A percentile compares a stretch with the other conserved stretches of the same genome.
phyloP scores from a whole-genome alignment of 164 flowering plant genomes.

The Brasenia schreberi region DNA sequence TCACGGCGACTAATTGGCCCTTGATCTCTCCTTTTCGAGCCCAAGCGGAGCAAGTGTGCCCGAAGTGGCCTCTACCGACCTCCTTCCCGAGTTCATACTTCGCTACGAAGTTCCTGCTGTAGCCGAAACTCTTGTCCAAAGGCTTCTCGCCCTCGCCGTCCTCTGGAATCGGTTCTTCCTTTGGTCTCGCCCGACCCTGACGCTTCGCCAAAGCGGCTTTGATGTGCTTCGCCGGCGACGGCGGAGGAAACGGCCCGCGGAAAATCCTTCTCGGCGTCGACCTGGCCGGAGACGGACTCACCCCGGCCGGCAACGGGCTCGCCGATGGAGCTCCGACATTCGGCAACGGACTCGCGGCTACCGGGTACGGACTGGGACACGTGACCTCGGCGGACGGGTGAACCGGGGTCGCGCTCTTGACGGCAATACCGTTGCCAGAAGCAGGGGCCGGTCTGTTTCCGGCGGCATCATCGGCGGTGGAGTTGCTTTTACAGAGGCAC shows the following conservation, averaged over 20 bases:
- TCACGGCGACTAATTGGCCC: slow-evolving; percentile 71
- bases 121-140: slow-evolving; percentile 89
- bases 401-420: slow-evolving; percentile 23
- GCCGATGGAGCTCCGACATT: slow-evolving; percentile 11
- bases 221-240: slow-evolving; percentile 96
- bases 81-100: slow-evolving; percentile 93
- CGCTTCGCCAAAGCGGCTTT: slow-evolving; percentile 73
- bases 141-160: slow-evolving; percentile 38
- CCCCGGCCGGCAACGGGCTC: slow-evolving; percentile 70
- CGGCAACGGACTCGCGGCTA: slow-evolving; percentile 36
- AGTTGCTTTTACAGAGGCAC: slow-evolving; percentile 58
- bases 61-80: slow-evolving; percentile 96
- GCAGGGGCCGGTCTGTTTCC: slow-evolving; percentile 1
- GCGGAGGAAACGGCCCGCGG: slow-evolving; percentile 80
- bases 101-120: slow-evolving; percentile 64
- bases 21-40: slow-evolving; percentile 75
- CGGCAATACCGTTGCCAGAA: slow-evolving; percentile 13
- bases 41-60: slow-evolving; percentile 81
- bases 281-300: slow-evolving; percentile 63
- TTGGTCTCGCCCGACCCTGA: slow-evolving; percentile 48
- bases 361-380: slow-evolving; percentile 64
- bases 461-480: slow-evolving; percentile 14
- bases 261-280: slow-evolving; percentile 66
- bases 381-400: slow-evolving; percentile 38
- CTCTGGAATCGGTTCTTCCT: slow-evolving; percentile 80